Percentiles rank a stretch among this genome's conserved stretches.
phyloP scores from a whole-genome alignment of 495 filamentous ascomycete genomes.

The Venustampulla echinocandica region DNA sequence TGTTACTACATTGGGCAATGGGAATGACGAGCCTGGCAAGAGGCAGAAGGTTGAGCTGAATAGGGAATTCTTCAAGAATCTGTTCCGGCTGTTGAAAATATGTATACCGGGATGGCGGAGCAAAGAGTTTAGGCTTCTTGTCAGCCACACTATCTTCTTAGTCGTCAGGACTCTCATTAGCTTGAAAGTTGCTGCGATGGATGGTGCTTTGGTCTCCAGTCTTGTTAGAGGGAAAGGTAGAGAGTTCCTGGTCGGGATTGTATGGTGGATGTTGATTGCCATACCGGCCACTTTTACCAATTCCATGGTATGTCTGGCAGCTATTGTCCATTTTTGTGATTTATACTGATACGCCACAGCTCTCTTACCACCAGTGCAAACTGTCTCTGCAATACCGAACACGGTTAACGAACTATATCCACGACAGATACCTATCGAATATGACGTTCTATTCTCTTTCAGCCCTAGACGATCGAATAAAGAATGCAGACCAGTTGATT shows the following conservation, averaged over 20 bases:
- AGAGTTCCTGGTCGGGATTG: conserved; percentile 79
- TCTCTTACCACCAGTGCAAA: conserved; percentile 96
- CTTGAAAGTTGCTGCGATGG: conserved; percentile 91
- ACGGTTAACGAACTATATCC: conserved; percentile 83
- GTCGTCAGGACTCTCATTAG: conserved; percentile 84
- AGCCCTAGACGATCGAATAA: conserved; percentile 92
- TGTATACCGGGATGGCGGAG: conserved; percentile 84
- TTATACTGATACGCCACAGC: conserved; percentile 35
- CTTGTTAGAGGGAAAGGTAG: conserved; percentile 84
- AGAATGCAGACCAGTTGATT: conserved; percentile 96
- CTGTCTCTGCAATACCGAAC: conserved; percentile 87
- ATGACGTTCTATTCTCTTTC: conserved; percentile 98
- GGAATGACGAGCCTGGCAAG: conserved; percentile 26
- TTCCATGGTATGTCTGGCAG: conserved; percentile 66
- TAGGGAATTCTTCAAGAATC: conserved; percentile 84
- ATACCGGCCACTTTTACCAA: conserved; percentile 98
- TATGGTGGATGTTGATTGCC: conserved; percentile 98
- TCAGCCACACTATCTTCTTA: conserved; percentile 75
- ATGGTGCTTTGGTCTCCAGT: conserved; percentile 83
- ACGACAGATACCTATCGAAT: conserved; percentile 85
- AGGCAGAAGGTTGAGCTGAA: conserved; percentile 89
- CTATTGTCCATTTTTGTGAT: not conserved
- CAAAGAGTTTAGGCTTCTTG: conserved; percentile 75
- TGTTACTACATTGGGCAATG: conserved; percentile 36
- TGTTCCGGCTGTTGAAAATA: conserved; percentile 72